A percentile compares a stretch with the other conserved stretches of the same genome.
These are phyloP conservation scores for Nothophaeocryptopus gaeumannii DNA, from an alignment of 2,329 filamentous ascomycete species.

Conservation along the genomic window DNA sequence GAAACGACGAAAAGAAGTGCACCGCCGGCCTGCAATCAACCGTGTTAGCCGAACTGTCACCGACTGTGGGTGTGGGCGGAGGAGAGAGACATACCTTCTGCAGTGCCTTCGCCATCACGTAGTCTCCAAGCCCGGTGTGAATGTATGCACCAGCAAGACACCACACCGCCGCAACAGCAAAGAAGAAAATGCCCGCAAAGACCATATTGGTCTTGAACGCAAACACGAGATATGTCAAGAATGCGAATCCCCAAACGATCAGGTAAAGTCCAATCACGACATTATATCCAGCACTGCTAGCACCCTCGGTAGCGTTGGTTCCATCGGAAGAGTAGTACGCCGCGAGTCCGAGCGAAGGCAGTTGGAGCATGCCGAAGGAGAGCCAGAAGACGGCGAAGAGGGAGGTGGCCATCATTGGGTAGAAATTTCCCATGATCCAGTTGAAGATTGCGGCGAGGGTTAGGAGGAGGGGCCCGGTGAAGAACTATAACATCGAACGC, in stretches of 20 bases:
- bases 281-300: slow-evolving; percentile 47
- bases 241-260: slow-evolving; percentile 53
- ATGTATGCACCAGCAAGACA: slow-evolving; percentile 51
- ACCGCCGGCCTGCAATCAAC: slow-evolving; percentile 34
- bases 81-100: slow-evolving; percentile 47
- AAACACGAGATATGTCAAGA: slow-evolving; percentile 53
- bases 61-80: too few species aligned
- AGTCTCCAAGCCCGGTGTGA: slow-evolving; percentile 46
- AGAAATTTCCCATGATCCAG: slow-evolving; percentile 54
- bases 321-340: slow-evolving; percentile 43
- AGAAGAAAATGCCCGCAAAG: slow-evolving; percentile 50
- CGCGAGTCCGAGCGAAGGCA: slow-evolving; percentile 50
- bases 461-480: slow-evolving; percentile 49
- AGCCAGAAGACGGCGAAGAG: slow-evolving; percentile 55
- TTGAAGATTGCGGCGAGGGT: slow-evolving; percentile 51
- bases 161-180: slow-evolving; percentile 48
- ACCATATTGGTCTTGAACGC: slow-evolving; percentile 51
- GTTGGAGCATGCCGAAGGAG: slow-evolving; percentile 51
- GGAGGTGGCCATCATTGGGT: slow-evolving; percentile 40
- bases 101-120: slow-evolving; percentile 41
- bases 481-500: too few species aligned
- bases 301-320: slow-evolving; percentile 43
- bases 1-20: slow-evolving; percentile 47
- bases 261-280: slow-evolving; percentile 50
- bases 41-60: not conserved